Percentiles rank a stretch among this genome's conserved stretches.
Evolutionary conservation across 1,139 yeast species (phyloP).

Genomic region (Pneumocystis oryctolagi): DNA sequence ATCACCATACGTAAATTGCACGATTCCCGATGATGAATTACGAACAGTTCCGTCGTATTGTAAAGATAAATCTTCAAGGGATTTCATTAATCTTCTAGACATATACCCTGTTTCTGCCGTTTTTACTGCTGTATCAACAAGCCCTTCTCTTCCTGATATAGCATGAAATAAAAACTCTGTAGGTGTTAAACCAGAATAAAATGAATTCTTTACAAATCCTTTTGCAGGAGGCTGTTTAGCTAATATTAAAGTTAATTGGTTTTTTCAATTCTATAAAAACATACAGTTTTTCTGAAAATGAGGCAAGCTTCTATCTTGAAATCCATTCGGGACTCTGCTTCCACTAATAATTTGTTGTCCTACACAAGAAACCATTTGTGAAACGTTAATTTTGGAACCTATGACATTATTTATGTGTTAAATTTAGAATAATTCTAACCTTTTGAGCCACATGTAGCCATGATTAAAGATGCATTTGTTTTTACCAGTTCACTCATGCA

Average conservation of each 20-base stretch:
- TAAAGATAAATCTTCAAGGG: slow-evolving; percentile 86
- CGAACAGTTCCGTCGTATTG: slow-evolving; percentile 91
- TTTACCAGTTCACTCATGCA: slow-evolving; percentile 84
- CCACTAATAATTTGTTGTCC: slow-evolving; percentile 99
- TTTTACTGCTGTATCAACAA: slow-evolving; percentile 97
- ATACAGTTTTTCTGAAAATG: slow-evolving; percentile 75
- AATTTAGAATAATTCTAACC: slow-evolving; percentile 22
- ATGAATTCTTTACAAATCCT: slow-evolving; percentile 94
- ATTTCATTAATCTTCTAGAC: slow-evolving; percentile 97
- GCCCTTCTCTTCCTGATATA: slow-evolving; percentile 98
- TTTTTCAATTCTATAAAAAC: background rate
- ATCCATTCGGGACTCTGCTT: slow-evolving; percentile 98
- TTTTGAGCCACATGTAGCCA: slow-evolving; percentile 99
- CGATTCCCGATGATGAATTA: slow-evolving; percentile 89
- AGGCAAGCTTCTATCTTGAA: slow-evolving; percentile 94
- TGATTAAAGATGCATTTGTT: slow-evolving; percentile 87
- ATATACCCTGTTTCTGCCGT: slow-evolving; percentile 99
- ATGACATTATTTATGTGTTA: background rate
- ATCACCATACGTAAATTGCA: slow-evolving; percentile 96
- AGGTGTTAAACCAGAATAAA: slow-evolving; percentile 83
- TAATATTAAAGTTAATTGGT: background rate
- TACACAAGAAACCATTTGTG: slow-evolving; percentile 99
- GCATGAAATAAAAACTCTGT: slow-evolving; percentile 98
- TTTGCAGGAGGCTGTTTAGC: slow-evolving; percentile 93
- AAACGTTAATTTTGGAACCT: slow-evolving; percentile 85